Conservation (phyloP, 306 rosid species). For the Neltuma alba region DNA sequence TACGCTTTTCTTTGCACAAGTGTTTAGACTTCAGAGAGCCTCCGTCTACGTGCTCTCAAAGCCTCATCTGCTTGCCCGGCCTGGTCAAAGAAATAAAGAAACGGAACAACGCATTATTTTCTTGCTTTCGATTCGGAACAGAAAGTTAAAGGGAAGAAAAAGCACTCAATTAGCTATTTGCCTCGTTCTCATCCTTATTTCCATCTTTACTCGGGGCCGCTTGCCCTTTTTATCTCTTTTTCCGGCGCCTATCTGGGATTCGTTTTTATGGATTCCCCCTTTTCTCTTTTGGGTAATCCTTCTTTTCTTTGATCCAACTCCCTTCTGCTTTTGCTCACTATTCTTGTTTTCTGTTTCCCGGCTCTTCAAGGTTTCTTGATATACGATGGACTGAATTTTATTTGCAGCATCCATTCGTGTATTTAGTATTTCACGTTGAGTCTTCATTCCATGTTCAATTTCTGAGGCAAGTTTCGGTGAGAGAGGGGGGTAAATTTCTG, state of each 20-base stretch:
- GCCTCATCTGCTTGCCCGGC: neutral
- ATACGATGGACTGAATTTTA: neutral
- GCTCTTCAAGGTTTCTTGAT: neutral
- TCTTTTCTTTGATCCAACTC: neutral
- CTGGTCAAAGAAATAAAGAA: neutral
- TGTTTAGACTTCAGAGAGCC: neutral
- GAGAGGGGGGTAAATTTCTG: neutral
- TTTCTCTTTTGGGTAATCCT: neutral
- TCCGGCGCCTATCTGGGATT: neutral
- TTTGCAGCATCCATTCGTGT: neutral
- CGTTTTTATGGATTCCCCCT: neutral
- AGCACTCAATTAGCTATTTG: neutral
- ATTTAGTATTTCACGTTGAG: neutral
- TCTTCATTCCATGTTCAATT: neutral
- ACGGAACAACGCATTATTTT: neutral
- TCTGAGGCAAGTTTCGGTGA: neutral
- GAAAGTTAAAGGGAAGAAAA: neutral
- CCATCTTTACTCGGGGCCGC: neutral
- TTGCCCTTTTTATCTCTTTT: neutral
- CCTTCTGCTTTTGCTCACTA: neutral
- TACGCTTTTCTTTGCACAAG: neutral
- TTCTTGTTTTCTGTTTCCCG: neutral
- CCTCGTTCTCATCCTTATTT: neutral
- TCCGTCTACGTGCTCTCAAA: too few relatives aligned
- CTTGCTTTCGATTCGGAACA: neutral